Evolutionary conservation across 305 asterid species (phyloP).

Genomic region (Solanum hybrid): DNA sequence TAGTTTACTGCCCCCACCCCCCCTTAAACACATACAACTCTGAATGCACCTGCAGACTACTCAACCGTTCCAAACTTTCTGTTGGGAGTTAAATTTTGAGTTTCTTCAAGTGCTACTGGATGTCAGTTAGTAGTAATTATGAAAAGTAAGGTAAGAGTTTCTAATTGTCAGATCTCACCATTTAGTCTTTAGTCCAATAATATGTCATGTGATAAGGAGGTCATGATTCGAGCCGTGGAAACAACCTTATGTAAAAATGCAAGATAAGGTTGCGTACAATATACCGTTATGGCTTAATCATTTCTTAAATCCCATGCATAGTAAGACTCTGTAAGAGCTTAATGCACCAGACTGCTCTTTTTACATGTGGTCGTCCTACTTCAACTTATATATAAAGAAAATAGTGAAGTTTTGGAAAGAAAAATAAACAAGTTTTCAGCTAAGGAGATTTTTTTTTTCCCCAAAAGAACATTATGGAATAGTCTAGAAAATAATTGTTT

Average conservation of each 20-base stretch:
- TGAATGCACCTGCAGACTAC: neutral
- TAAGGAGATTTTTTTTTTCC: neutral
- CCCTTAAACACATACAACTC: neutral
- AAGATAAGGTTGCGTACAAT: too few species aligned
- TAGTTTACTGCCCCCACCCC: neutral
- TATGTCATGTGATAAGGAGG: too few species aligned
- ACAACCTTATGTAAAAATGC: neutral
- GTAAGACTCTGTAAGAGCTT: too few species aligned
- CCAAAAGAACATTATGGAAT: neutral
- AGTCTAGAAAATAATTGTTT: neutral
- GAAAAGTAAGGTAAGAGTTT: neutral
- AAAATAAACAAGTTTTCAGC: neutral
- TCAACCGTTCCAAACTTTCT: neutral
- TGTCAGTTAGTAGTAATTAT: neutral
- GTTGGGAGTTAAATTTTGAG: neutral
- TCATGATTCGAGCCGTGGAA: neutral
- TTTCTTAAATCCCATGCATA: neutral
- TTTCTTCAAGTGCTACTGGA: neutral
- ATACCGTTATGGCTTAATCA: fast-evolving
- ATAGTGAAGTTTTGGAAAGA: neutral
- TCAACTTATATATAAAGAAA: neutral
- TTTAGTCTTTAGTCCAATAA: too few species aligned
- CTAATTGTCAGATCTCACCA: too few species aligned
- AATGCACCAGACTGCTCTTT: neutral
- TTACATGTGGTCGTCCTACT: neutral